These are phyloP conservation scores for Artomyces pyxidatus DNA, from an alignment of 768 basidiomycete genomes.

Conservation along the genomic window DNA sequence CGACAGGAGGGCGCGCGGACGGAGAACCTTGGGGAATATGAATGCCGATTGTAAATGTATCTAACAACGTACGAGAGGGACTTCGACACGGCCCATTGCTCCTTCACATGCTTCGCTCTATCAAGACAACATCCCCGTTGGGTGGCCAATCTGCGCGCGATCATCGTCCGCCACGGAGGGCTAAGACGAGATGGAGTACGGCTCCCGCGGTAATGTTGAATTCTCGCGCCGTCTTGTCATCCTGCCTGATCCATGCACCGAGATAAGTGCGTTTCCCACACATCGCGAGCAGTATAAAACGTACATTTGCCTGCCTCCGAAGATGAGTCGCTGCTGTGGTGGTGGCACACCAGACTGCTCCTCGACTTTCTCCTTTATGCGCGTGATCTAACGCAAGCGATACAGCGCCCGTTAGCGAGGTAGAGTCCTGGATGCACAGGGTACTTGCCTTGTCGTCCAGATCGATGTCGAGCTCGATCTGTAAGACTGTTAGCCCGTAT, in stretches of 20 bases:
- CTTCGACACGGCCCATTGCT: conserved; percentile 15
- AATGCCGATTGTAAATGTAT: conserved; percentile 20
- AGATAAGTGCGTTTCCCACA: not conserved
- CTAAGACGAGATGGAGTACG: conserved; percentile 90
- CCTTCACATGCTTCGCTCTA: conserved; percentile 18
- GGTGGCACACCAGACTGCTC: conserved; percentile 98
- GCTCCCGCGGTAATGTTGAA: conserved; percentile 79
- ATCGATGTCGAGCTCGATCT: conserved; percentile 97
- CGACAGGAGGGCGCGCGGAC: not conserved
- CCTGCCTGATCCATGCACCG: conserved; percentile 46
- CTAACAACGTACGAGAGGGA: conserved; percentile 21
- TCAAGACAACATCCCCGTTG: conserved; percentile 14
- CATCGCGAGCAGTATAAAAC: conserved; percentile 19
- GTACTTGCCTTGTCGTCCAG: conserved; percentile 68
- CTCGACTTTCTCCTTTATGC: conserved; percentile 97
- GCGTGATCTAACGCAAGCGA: conserved; percentile 67
- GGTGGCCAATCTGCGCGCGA: not conserved
- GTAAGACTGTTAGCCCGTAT: no score
- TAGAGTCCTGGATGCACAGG: not conserved
- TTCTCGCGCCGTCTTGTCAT: conserved; percentile 85
- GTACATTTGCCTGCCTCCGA: conserved; percentile 88
- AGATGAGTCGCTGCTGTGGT: conserved; percentile 91
- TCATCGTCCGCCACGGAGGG: conserved; percentile 83
- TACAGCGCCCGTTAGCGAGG: not conserved
- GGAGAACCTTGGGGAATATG: not conserved